Percentiles rank a stretch among this genome's conserved stretches.
phyloP scores from a whole-genome alignment of 768 basidiomycete species.

The Mycena rosella region DNA sequence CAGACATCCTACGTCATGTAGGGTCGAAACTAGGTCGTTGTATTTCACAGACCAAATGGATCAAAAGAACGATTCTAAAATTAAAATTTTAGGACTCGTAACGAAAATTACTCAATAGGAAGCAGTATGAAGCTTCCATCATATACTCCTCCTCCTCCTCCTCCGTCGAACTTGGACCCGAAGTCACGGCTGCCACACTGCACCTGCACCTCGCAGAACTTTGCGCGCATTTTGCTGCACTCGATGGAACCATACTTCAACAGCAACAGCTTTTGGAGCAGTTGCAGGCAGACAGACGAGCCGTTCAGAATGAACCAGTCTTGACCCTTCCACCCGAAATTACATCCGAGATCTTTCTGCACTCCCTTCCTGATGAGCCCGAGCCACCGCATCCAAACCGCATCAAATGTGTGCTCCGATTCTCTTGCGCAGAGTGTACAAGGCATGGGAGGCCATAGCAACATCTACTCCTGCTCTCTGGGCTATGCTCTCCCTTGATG shows the following conservation, averaged over 20 bases:
- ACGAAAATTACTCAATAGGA: too few relatives aligned
- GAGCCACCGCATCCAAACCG: too few relatives aligned
- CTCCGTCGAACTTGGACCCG: too few relatives aligned
- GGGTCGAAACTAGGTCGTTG: too few relatives aligned
- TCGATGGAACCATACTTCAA: not conserved
- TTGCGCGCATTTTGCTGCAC: not conserved
- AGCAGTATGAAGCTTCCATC: too few relatives aligned
- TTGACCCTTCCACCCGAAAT: conserved; percentile 13
- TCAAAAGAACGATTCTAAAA: too few relatives aligned
- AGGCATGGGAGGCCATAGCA: not conserved
- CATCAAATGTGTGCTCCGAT: not conserved
- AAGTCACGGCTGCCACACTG: too few relatives aligned
- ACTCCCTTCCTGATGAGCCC: not conserved
- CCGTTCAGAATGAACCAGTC: not conserved
- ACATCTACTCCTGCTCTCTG: not conserved
- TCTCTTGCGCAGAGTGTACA: not conserved
- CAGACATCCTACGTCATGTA: too few relatives aligned
- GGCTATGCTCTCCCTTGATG: not conserved
- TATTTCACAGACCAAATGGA: too few relatives aligned
- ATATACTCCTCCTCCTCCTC: too few relatives aligned
- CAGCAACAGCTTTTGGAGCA: not conserved
- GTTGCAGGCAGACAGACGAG: not conserved
- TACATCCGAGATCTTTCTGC: not conserved
- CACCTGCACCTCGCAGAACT: not conserved
- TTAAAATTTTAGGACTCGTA: too few relatives aligned